These are phyloP conservation scores for Thielaviopsis punctulata DNA, from an alignment of 2,329 filamentous ascomycete species.

Conservation along the genomic window DNA sequence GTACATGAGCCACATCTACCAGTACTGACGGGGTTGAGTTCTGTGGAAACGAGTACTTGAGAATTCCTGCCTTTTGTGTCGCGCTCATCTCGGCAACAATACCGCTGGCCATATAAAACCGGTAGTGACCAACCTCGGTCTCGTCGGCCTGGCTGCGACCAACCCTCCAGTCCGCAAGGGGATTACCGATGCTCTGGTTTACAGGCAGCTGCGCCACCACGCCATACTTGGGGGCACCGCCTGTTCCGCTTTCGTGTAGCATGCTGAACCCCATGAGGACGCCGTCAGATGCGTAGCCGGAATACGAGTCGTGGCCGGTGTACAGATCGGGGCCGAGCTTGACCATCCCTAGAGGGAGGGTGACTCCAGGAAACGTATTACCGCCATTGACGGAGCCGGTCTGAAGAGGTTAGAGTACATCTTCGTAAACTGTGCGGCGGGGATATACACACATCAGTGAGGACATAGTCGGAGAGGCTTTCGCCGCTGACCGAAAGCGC, in stretches of 20 bases:
- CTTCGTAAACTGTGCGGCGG: not conserved
- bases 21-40: slow-evolving; percentile 29
- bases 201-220: slow-evolving; percentile 44
- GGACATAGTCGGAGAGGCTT: slow-evolving; percentile 20
- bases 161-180: slow-evolving; percentile 37
- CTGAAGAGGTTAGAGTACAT: slow-evolving; percentile 16
- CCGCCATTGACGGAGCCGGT: slow-evolving; percentile 28
- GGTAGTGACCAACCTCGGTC: slow-evolving; percentile 44
- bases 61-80: slow-evolving; percentile 38
- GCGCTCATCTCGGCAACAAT: slow-evolving; percentile 41
- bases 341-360: slow-evolving; percentile 29
- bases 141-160: slow-evolving; percentile 32
- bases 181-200: slow-evolving; percentile 31
- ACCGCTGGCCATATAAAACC: slow-evolving; percentile 34
- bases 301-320: slow-evolving; percentile 32
- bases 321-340: slow-evolving; percentile 34
- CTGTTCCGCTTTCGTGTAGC: slow-evolving; percentile 50
- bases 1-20: slow-evolving; percentile 49
- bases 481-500: not conserved
- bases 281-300: slow-evolving; percentile 32
- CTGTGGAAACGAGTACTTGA: slow-evolving; percentile 40
- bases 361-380: slow-evolving; percentile 34
- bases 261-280: slow-evolving; percentile 43
- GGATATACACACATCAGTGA: slow-evolving; percentile 21
- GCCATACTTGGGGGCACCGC: slow-evolving; percentile 53